Base-by-base conservation (phyloP, 2,329 filamentous ascomycete genomes). In the Xylariaceae sp. region DNA sequence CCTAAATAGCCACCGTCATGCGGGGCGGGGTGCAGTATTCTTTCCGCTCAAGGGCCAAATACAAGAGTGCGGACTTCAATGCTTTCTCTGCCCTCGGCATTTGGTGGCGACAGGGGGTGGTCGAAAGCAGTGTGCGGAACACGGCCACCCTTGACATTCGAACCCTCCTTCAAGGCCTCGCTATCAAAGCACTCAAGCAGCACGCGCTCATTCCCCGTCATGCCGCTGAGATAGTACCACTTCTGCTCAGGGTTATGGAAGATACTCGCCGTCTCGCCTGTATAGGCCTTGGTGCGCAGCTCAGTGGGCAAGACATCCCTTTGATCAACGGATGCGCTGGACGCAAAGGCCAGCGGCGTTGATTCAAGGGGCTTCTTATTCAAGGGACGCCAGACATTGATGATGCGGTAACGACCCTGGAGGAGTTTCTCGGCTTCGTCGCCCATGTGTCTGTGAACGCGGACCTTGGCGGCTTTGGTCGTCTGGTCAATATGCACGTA, bases 21-120 rank as follows among this genome's bases (percentile, higher is more conserved):
- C 19, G 19, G 19, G 19, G 19, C 19, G 19, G 19, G 19, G 19
- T 19, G 19, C 19, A 19, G 19, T 19, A 19, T 19, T 19, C 19
- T 19, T 32, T 2, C 27, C 27, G 8, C 11, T 73, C 60, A 80
- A 11, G 77, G 75, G 0, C 87, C 88, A 77, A 96, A 95, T 0
- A 96, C 87, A 70, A 96, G 75, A 37, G 88, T 85, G 63, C 91
- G 80, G 12, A 96, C 88, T 71, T 96, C 91, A 68, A 96, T 95
- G 68, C 90, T 95, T 76, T 95, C 88, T 61, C 91, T 79, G 0
- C 80, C 81, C 60, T 84, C 83, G 3, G 87, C 89, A 45, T 85
- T 87, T 19, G 77, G 73, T 2, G 84, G 80, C 1, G 87, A 89
- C 56, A 85, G 75, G 1, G 88, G 86, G 68, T 96, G 87, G 40